Base-by-base conservation (phyloP, 371 early-diverging fungal species). In the Chytridium lagenaria region DNA sequence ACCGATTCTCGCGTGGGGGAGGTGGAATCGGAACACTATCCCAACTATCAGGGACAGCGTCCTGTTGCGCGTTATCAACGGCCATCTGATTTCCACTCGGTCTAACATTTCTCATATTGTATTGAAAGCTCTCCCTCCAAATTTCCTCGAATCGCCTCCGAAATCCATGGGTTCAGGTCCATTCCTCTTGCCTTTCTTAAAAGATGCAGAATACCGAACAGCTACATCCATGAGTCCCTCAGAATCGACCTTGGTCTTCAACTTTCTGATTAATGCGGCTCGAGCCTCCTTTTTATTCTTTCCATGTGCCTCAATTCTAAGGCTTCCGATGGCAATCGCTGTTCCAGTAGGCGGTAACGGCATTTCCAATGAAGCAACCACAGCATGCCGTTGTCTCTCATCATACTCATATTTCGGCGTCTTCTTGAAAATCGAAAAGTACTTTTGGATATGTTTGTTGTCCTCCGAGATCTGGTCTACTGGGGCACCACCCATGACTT, bases 201-300 rank as follows among this genome's bases (percentile, higher is more conserved):
- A 44, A 68, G 50, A 19, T 19, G 31, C 39, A 49, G 10, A 22
- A 31, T 12, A 36, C 38, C 30, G 16, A 10, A 12, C 12, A 61
- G 61, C 61, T 33, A 7, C 64, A 5, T 50, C 70, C 34, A 78
- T 38, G 70, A 71, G 51, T 15, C 72, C 72, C 2, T 70, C 65
- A 1, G 50, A 38, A 0, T 78, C 70, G 39, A 78, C 50, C 0
- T 50, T 33, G 5, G 71, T 28, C n/a, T 37, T 7, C 1, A 75
- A 31, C 52, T 38, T 44, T 28, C 26, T 19, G 19, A 66, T 38
- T 10, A 72, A 39, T 36, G 30, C 40, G 36, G 38, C 33, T 10
- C 67, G 16, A 19, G 75, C 75, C 3, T 67, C 68, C 67, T 78
- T 78, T 36, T 78, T 78, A 10, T 34, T 61, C 52, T 31, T 40